phyloP scores from a whole-genome alignment of 192 early-diverging fungal species.

The Chytriomyces sp. region DNA sequence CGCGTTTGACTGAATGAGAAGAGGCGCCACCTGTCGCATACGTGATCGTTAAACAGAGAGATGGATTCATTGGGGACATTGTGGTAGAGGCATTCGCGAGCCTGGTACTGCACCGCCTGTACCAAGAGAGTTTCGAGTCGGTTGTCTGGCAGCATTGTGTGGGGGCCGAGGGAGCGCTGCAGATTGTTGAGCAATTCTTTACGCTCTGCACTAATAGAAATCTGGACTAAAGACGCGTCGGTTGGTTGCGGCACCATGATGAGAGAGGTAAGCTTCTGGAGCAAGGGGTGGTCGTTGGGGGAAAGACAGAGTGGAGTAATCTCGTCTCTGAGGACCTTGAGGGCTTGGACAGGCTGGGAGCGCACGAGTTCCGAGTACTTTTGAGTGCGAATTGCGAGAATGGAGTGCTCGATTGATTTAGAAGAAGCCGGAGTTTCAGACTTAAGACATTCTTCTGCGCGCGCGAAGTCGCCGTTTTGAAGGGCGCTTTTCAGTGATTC shows the following conservation, averaged over 20 bases:
- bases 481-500: background rate
- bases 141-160: constrained; percentile 83
- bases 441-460: background rate
- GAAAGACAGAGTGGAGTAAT: constrained; percentile 71
- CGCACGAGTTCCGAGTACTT: constrained; percentile 90
- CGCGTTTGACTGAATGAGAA: too few relatives aligned
- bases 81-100: constrained; percentile 82
- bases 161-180: constrained; percentile 72
- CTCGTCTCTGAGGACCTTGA: constrained; percentile 78
- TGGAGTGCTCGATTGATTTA: constrained; percentile 7
- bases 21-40: constrained; percentile 64
- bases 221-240: background rate
- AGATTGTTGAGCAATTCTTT: constrained; percentile 38
- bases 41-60: constrained; percentile 72
- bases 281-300: constrained; percentile 64
- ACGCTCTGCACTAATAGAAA: background rate
- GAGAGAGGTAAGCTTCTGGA: constrained; percentile 83
- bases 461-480: background rate
- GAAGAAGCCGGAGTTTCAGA: constrained; percentile 11
- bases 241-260: constrained; percentile 57
- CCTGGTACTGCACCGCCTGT: constrained; percentile 78
- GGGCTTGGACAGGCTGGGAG: constrained; percentile 67
- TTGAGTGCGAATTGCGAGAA: constrained; percentile 50
- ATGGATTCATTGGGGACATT: constrained; percentile 58
- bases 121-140: constrained; percentile 82